These are phyloP conservation scores for Apocynum venetum DNA, from an alignment of 257 asterid species.

Conservation along the genomic window DNA sequence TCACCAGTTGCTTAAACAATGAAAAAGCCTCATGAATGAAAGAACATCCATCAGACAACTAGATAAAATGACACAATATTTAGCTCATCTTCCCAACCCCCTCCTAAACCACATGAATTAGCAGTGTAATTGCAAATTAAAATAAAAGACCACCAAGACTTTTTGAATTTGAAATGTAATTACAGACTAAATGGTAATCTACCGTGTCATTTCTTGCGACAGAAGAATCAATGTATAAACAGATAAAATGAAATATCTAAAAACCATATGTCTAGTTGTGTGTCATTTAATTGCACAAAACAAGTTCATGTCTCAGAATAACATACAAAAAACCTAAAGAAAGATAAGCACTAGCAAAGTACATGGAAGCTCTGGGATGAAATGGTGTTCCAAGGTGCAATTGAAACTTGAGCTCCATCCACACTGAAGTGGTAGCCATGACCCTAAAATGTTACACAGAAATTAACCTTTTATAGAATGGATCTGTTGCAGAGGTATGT, in stretches of 20 bases:
- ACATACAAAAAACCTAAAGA: background rate
- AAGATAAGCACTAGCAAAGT: conserved; percentile 10
- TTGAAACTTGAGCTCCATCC: conserved; percentile 50
- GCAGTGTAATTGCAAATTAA: too few species aligned
- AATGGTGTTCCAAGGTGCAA: conserved; percentile 72
- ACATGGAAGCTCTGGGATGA: conserved; percentile 93
- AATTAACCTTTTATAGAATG: conserved; percentile 8
- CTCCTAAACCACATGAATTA: too few species aligned
- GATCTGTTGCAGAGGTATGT: background rate
- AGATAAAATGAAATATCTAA: background rate
- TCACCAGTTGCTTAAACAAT: too few species aligned
- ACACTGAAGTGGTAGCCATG: conserved; percentile 64
- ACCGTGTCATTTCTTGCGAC: too few species aligned
- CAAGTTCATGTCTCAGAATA: background rate
- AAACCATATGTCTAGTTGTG: background rate
- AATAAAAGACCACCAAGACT: too few species aligned
- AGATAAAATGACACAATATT: too few species aligned
- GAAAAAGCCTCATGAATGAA: too few species aligned
- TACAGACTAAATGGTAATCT: too few species aligned
- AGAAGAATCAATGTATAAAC: background rate
- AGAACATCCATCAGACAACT: too few species aligned
- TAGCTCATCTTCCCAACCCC: too few species aligned
- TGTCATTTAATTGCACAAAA: background rate
- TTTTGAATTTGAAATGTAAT: too few species aligned
- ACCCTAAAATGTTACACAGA: conserved; percentile 49